A percentile compares a stretch with the other conserved stretches of the same genome.
Evolutionary conservation across 305 asterid genomes (phyloP).

Genomic region (Fraxinus dipetala): DNA sequence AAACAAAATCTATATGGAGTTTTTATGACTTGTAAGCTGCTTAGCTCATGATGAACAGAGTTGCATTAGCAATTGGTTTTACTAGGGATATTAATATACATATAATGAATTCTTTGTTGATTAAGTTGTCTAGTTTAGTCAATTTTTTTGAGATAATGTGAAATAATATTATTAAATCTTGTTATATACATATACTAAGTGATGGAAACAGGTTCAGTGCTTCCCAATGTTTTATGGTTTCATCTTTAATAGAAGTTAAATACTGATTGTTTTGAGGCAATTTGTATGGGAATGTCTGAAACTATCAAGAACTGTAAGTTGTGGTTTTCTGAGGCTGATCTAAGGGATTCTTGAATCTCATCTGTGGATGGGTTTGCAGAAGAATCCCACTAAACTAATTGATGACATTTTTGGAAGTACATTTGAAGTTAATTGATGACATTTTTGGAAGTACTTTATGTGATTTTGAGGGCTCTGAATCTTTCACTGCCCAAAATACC

Average conservation of each 20-base stretch:
- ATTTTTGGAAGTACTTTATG: neutral
- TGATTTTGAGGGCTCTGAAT: neutral
- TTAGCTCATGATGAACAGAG: neutral
- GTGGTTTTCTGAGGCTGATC: neutral
- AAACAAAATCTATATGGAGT: neutral
- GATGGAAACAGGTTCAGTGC: neutral
- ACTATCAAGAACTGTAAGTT: neutral
- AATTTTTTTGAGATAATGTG: neutral
- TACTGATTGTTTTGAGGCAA: neutral
- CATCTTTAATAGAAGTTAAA: slow-evolving; percentile 2
- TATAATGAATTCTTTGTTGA: neutral
- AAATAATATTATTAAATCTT: neutral
- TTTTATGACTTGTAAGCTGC: slow-evolving; percentile 9
- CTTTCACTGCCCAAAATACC: neutral
- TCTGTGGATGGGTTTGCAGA: neutral
- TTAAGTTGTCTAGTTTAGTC: neutral
- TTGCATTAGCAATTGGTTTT: slow-evolving; percentile 13
- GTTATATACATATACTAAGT: neutral
- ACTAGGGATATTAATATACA: neutral
- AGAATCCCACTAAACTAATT: neutral
- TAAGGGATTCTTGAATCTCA: neutral
- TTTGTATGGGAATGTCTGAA: neutral
- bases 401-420: neutral
- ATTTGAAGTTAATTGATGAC: neutral
- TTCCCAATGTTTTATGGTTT: slow-evolving; percentile 7